phyloP scores from a whole-genome alignment of 1,284 basidiomycete genomes.

The Trametes pubescens region DNA sequence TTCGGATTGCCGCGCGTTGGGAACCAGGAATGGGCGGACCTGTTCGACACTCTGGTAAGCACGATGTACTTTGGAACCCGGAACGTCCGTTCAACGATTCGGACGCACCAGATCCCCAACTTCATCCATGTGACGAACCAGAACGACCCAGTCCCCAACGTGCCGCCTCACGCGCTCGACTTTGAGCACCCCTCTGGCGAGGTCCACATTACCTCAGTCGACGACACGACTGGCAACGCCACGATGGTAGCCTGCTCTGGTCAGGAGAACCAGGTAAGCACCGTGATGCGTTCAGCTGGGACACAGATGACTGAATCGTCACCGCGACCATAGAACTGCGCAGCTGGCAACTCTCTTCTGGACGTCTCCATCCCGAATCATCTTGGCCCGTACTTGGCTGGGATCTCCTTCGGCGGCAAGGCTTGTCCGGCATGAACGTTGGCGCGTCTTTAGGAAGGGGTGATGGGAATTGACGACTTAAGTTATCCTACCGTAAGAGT shows the following conservation, averaged over 20 bases:
- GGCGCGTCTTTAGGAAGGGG: background rate
- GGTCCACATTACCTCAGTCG: conserved; percentile 43
- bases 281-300: no score
- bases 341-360: conserved; percentile 36
- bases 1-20: conserved; percentile 55
- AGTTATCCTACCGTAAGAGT: background rate
- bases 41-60: conserved; percentile 27
- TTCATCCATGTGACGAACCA: conserved; percentile 47
- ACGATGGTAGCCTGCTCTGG: conserved; percentile 43
- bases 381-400: conserved; percentile 41
- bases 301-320: background rate
- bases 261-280: conserved; percentile 39
- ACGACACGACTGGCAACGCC: conserved; percentile 26
- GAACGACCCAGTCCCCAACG: conserved; percentile 47
- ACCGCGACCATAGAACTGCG: conserved; percentile 35
- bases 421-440: conserved; percentile 33
- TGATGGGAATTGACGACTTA: background rate
- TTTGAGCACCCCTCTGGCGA: conserved; percentile 47
- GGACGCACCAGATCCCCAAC: conserved; percentile 31
- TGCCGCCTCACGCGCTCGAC: conserved; percentile 44
- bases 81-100: background rate
- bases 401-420: conserved; percentile 39
- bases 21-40: conserved; percentile 40
- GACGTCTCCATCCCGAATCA: conserved; percentile 38
- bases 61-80: background rate